Evolutionary conservation across 768 basidiomycete genomes (phyloP).

Genomic region (Kockovaella imperatae): DNA sequence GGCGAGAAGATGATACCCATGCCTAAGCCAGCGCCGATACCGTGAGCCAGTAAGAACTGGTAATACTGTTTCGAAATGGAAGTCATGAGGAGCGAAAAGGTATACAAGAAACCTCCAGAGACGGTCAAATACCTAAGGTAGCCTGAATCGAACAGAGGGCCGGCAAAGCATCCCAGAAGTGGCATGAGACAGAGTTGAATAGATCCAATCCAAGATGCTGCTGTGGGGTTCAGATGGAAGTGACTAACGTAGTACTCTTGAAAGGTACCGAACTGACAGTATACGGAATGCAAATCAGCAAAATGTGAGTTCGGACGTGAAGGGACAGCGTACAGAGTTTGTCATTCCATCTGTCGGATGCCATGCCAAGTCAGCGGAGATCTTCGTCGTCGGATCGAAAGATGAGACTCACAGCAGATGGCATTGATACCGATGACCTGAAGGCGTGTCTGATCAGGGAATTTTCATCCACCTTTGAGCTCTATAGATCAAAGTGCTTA

Average conservation of each 20-base stretch:
- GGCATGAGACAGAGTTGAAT: constrained; percentile 28
- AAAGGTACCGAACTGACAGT: constrained; percentile 21
- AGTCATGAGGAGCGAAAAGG: constrained; percentile 25
- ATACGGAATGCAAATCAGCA: too few species aligned
- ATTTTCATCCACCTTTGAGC: background rate
- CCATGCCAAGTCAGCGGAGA: background rate
- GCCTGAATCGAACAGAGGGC: constrained; percentile 32
- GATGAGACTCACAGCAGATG: constrained; percentile 17
- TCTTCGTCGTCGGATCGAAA: background rate
- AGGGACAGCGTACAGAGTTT: constrained; percentile 16
- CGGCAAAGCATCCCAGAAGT: constrained; percentile 25
- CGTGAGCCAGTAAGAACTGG: constrained; percentile 21
- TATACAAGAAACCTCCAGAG: constrained; percentile 18
- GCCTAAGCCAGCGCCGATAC: constrained; percentile 26
- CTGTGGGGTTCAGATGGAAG: constrained; percentile 3
- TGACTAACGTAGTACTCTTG: constrained; percentile 20
- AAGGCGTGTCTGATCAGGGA: constrained; percentile 6
- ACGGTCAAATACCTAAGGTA: constrained; percentile 21
- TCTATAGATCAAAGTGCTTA: constrained; percentile 4
- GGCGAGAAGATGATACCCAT: constrained; percentile 31
- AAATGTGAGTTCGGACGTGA: background rate
- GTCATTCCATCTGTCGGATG: constrained; percentile 24
- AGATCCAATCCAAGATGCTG: constrained; percentile 30
- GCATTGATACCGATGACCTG: constrained; percentile 11
- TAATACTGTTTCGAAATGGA: constrained; percentile 20